Evolutionary conservation across 495 filamentous ascomycete genomes (phyloP).

Genomic region (Daldinia loculata): DNA sequence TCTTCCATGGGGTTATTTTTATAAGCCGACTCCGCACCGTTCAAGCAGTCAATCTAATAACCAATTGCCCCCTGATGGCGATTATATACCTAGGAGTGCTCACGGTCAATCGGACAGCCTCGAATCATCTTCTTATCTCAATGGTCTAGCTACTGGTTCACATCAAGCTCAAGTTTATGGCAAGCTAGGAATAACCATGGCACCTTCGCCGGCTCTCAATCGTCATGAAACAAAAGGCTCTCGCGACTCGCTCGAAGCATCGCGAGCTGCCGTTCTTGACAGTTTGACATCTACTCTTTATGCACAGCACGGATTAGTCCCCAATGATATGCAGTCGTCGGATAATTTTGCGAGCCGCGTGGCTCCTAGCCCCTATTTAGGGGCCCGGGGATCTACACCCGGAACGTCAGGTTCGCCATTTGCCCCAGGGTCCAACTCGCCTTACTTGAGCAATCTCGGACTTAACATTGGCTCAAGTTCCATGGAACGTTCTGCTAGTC

Average conservation of each 20-base stretch:
- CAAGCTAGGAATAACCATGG: background rate
- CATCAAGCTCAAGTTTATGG: conserved; percentile 1
- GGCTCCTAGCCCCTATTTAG: conserved; percentile 12
- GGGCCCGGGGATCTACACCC: conserved; percentile 10
- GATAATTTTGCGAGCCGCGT: conserved; percentile 5
- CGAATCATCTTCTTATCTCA: conserved; percentile 37
- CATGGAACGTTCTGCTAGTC: conserved; percentile 35
- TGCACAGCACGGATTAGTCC: conserved; percentile 39
- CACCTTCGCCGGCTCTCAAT: conserved; percentile 1
- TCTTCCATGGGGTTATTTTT: conserved; percentile 57
- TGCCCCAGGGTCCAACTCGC: conserved; percentile 7
- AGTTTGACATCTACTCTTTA: conserved; percentile 36
- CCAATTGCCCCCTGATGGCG: conserved; percentile 22
- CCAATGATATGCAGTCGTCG: conserved; percentile 5
- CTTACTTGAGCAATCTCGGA: conserved; percentile 8
- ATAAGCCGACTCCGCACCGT: conserved; percentile 45
- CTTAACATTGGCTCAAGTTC: conserved; percentile 11
- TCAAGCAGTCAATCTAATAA: conserved; percentile 38
- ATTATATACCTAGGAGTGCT: conserved; percentile 40
- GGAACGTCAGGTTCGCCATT: conserved; percentile 14
- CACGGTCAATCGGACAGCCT: conserved; percentile 33
- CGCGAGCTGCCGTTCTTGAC: conserved; percentile 41
- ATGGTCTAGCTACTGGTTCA: conserved; percentile 18
- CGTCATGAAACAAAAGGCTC: conserved; percentile 23
- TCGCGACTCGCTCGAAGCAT: conserved; percentile 32